A percentile compares a stretch with the other conserved stretches of the same genome.
Evolutionary conservation across 208 protist genomes (phyloP).

Genomic region (Wallacemonas rigidus): DNA sequence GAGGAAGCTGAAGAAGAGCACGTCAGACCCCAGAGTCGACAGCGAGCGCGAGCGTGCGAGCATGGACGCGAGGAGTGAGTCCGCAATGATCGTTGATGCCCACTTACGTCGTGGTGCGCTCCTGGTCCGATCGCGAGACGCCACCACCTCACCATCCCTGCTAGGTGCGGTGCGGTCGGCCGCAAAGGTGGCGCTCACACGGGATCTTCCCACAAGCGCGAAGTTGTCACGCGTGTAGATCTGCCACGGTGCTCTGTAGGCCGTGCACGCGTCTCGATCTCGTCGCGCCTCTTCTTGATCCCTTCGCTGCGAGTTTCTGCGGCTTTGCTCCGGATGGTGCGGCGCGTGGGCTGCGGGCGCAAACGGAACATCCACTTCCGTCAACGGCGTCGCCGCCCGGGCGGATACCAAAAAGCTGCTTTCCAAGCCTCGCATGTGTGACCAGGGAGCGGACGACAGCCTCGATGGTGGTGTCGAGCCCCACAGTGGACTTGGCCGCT

Average conservation of each 20-base stretch:
- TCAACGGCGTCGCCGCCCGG: background rate
- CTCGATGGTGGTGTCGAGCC: background rate
- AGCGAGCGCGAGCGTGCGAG: too few relatives aligned
- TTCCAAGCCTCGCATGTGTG: background rate
- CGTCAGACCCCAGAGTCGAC: background rate
- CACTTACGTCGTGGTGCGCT: background rate
- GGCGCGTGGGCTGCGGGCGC: background rate
- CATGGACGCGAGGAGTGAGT: background rate
- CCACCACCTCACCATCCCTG: background rate
- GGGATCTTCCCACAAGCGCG: background rate
- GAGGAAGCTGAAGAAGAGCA: slow-evolving; percentile 11
- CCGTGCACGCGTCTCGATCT: background rate
- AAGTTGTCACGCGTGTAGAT: background rate
- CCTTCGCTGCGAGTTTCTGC: background rate
- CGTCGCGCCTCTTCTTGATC: too few relatives aligned
- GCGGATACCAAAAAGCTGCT: slow-evolving; percentile 6
- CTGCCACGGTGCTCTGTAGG: background rate
- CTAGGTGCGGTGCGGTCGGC: too few relatives aligned
- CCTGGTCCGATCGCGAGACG: background rate
- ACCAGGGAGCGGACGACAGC: background rate
- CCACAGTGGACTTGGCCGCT: slow-evolving; percentile 4
- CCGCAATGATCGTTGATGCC: background rate
- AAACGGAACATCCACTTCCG: background rate
- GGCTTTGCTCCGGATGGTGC: background rate
- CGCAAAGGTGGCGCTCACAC: background rate